A percentile compares a stretch with the other conserved stretches of the same genome.
These are phyloP conservation scores for Pholiota conissans DNA, from an alignment of 768 basidiomycete species.

Conservation along the genomic window DNA sequence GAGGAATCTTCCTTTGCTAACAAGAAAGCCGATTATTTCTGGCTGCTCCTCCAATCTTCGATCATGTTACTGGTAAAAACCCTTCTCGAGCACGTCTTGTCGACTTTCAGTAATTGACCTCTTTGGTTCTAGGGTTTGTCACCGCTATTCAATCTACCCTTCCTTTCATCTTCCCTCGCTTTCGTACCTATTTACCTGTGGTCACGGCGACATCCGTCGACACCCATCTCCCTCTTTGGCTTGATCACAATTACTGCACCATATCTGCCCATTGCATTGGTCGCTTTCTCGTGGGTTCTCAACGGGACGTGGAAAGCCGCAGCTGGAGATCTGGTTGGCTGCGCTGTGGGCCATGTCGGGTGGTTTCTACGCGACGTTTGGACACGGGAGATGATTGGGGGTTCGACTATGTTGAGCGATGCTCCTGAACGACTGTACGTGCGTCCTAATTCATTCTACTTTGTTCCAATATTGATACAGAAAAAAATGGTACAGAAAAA, in stretches of 20 bases:
- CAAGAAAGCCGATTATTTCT: conserved; percentile 90
- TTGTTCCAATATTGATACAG: neutral
- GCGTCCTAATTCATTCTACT: conserved; percentile 7
- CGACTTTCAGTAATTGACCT: neutral
- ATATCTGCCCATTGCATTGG: conserved; percentile 90
- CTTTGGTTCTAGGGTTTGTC: conserved; percentile 58
- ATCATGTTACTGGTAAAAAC: conserved; percentile 74
- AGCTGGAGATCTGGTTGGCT: conserved; percentile 78
- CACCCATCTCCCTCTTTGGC: conserved; percentile 95
- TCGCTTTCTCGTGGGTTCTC: conserved; percentile 81
- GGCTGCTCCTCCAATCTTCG: conserved; percentile 85
- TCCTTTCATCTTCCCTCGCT: conserved; percentile 89
- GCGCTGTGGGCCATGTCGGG: conserved; percentile 83
- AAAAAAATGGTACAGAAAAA: conserved; percentile 42
- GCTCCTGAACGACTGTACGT: conserved; percentile 72
- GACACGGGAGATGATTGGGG: conserved; percentile 85
- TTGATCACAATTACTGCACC: conserved; percentile 93
- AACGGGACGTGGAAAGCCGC: conserved; percentile 86
- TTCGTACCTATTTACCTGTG: conserved; percentile 97
- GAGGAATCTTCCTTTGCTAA: conserved; percentile 97
- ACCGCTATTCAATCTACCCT: conserved; percentile 87
- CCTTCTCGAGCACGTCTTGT: conserved; percentile 1
- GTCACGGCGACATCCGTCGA: conserved; percentile 92
- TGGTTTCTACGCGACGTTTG: conserved; percentile 88
- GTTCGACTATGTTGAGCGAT: conserved; percentile 68